These are phyloP conservation scores for Skeletonema marinoi DNA, from an alignment of 108 stramenopile genomes.

Conservation along the genomic window DNA sequence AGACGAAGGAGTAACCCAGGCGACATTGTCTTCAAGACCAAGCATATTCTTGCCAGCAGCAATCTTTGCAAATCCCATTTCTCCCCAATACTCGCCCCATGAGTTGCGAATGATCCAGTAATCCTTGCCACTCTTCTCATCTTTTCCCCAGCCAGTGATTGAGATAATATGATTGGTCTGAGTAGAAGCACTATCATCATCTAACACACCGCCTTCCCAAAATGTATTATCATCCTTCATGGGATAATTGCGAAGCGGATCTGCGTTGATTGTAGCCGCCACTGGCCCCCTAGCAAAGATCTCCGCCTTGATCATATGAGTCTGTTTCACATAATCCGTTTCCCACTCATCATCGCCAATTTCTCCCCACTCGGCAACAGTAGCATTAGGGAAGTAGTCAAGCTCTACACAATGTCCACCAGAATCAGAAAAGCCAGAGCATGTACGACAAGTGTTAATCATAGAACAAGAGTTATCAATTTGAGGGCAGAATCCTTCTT, in stretches of 20 bases:
- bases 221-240: not conserved
- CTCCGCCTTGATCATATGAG: conserved; percentile 67
- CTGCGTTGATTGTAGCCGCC: conserved; percentile 81
- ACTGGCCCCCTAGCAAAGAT: conserved; percentile 91
- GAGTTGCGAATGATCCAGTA: conserved; percentile 94
- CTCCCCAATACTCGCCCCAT: conserved; percentile 73
- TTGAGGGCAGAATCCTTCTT: conserved; percentile 79
- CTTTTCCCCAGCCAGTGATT: conserved; percentile 91
- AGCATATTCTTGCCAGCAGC: conserved; percentile 80
- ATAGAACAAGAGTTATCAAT: conserved; percentile 78
- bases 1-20: conserved; percentile 81
- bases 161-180: conserved; percentile 88
- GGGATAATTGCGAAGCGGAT: conserved; percentile 63
- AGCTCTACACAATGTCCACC: conserved; percentile 70
- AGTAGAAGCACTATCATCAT: conserved; percentile 55
- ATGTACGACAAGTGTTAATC: conserved; percentile 81
- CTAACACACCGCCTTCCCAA: conserved; percentile 74
- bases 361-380: conserved; percentile 90
- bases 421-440: conserved; percentile 76
- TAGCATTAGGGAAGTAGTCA: conserved; percentile 85
- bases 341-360: conserved; percentile 28
- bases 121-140: conserved; percentile 58
- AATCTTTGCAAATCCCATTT: conserved; percentile 73
- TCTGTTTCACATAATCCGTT: not conserved
- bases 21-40: conserved; percentile 78